Percentiles rank a stretch among this genome's conserved stretches.
Evolutionary conservation across 768 basidiomycete genomes (phyloP).

Genomic region (Tulasnella sp.): DNA sequence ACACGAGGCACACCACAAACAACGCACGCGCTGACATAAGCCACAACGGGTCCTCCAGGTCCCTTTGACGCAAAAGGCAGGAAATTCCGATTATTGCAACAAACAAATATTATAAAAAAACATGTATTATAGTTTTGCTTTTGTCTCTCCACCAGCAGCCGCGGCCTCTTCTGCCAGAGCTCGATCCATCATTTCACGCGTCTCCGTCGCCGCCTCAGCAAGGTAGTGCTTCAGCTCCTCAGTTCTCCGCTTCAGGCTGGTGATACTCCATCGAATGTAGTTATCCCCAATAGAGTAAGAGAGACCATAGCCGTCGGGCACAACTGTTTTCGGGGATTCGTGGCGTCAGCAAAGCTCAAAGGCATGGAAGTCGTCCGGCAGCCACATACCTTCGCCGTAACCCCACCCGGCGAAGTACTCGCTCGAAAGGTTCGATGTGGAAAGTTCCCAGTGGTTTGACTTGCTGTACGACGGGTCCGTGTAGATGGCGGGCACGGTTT

Average conservation of each 20-base stretch:
- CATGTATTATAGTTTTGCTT: not conserved
- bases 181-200: constrained; percentile 68
- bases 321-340: constrained; percentile 50
- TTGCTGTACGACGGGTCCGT: constrained; percentile 62
- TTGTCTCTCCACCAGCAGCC: not conserved
- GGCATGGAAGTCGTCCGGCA: not conserved
- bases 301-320: constrained; percentile 86
- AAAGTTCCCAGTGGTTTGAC: constrained; percentile 88
- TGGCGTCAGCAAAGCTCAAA: not conserved
- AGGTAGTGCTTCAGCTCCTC: constrained; percentile 54
- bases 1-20: constrained; percentile 9
- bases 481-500: constrained; percentile 70
- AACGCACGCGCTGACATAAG: constrained; percentile 1
- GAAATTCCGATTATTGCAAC: not conserved
- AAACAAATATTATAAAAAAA: not conserved
- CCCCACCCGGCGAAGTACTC: constrained; percentile 92
- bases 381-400: constrained; percentile 78
- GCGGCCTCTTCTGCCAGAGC: constrained; percentile 47
- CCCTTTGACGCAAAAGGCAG: not conserved
- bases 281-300: constrained; percentile 84
- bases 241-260: constrained; percentile 52
- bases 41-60: not conserved
- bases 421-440: constrained; percentile 81
- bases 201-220: constrained; percentile 75
- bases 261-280: constrained; percentile 88